Percentiles rank a stretch among this genome's conserved stretches.
Evolutionary conservation across 2,329 filamentous ascomycete genomes (phyloP).

Genomic region (Nannizziopsis barbatae): DNA sequence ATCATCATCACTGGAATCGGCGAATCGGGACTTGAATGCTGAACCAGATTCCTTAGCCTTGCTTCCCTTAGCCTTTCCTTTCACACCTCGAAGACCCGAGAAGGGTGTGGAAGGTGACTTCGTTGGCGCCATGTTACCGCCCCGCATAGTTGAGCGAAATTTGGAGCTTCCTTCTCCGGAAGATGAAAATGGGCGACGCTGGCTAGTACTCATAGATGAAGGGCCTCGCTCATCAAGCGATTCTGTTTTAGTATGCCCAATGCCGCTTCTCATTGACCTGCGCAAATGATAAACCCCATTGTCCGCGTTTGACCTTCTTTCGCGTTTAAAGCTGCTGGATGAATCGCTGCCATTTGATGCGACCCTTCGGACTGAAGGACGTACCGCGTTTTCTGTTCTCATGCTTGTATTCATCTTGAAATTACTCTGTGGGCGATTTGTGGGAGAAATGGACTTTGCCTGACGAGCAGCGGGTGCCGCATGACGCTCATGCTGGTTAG

Average conservation of each 20-base stretch:
- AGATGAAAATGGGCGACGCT: constrained; percentile 28
- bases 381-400: neutral
- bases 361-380: constrained; percentile 37
- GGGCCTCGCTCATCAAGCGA: neutral
- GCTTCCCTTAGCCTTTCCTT: constrained; percentile 21
- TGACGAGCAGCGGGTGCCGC: neutral
- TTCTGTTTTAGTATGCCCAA: constrained; percentile 23
- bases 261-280: constrained; percentile 55
- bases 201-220: neutral
- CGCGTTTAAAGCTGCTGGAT: constrained; percentile 66
- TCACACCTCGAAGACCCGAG: constrained; percentile 27
- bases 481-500: neutral
- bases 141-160: constrained; percentile 40
- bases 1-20: constrained; percentile 64
- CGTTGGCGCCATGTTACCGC: constrained; percentile 25
- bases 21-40: constrained; percentile 52
- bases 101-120: constrained; percentile 31
- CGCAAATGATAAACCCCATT: constrained; percentile 52
- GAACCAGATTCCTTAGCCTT: constrained; percentile 20
- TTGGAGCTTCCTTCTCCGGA: constrained; percentile 32
- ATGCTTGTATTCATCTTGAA: neutral
- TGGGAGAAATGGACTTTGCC: neutral
- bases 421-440: neutral
- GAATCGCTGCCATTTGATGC: constrained; percentile 57
- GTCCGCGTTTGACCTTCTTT: constrained; percentile 38